Evolutionary conservation across 768 basidiomycete species (phyloP).

Genomic region (Kwoniella sp.): DNA sequence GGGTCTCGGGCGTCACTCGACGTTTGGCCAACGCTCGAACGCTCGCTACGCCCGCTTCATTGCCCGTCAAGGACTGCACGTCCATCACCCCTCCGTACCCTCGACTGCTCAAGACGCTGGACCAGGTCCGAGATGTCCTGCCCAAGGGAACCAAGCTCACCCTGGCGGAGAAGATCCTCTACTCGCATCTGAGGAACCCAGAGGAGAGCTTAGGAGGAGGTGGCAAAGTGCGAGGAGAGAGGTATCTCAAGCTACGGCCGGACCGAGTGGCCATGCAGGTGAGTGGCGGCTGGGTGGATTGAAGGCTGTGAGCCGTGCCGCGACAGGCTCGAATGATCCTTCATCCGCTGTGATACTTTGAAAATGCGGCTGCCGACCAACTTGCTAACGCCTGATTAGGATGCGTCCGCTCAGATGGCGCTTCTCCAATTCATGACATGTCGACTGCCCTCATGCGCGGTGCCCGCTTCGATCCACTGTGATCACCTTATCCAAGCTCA

Average conservation of each 20-base stretch:
- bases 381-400: no score
- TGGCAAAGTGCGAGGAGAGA: conserved; percentile 72
- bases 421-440: conserved; percentile 98
- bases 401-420: conserved; percentile 55
- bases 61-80: conserved; percentile 59
- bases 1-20: background rate
- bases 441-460: conserved; percentile 73
- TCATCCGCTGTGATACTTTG: background rate
- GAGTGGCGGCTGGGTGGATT: no score
- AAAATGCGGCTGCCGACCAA: conserved; percentile 4
- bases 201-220: conserved; percentile 63
- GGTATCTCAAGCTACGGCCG: conserved; percentile 83
- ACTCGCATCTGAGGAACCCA: conserved; percentile 81
- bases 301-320: no score
- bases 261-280: conserved; percentile 97
- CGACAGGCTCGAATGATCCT: no score
- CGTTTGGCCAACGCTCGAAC: conserved; percentile 8
- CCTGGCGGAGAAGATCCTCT: conserved; percentile 96
- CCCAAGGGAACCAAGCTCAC: conserved; percentile 68
- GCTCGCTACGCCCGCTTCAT: conserved; percentile 47
- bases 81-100: conserved; percentile 84
- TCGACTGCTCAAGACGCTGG: conserved; percentile 65
- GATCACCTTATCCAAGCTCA: conserved; percentile 94
- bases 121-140: conserved; percentile 64
- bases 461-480: conserved; percentile 76